Percentiles rank a stretch among this genome's conserved stretches.
These are phyloP conservation scores for Metarhizium robertsii DNA, from an alignment of 2,329 filamentous ascomycete genomes.

Conservation along the genomic window DNA sequence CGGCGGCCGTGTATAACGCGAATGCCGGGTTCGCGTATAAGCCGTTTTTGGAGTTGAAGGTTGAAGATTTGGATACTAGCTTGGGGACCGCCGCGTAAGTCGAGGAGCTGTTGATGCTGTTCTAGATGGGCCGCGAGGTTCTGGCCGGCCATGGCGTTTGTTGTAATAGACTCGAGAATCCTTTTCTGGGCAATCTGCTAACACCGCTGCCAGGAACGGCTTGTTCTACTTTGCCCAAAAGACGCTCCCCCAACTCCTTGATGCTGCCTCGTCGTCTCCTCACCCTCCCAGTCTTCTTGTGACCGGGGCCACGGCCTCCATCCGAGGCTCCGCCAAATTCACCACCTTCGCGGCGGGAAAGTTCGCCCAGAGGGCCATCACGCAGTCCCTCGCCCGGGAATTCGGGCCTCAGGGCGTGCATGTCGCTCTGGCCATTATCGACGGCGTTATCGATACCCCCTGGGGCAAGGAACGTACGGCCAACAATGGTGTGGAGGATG, in stretches of 20 bases:
- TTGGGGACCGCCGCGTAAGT: slow-evolving; percentile 41
- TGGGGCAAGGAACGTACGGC: slow-evolving; percentile 45
- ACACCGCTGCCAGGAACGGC: slow-evolving; percentile 39
- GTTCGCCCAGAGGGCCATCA: slow-evolving; percentile 66
- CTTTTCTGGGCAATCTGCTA: no score
- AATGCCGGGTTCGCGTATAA: slow-evolving; percentile 40
- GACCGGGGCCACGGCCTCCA: slow-evolving; percentile 75
- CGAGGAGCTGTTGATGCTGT: no score
- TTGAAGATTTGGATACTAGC: slow-evolving; percentile 38
- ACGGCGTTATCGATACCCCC: slow-evolving; percentile 78
- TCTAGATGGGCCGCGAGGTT: no score
- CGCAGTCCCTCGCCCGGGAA: slow-evolving; percentile 69
- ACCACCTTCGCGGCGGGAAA: slow-evolving; percentile 69
- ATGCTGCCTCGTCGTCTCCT: slow-evolving; percentile 40
- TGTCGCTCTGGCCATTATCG: slow-evolving; percentile 72
- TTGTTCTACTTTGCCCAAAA: slow-evolving; percentile 70
- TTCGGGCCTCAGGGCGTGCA: slow-evolving; percentile 81
- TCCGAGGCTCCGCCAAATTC: slow-evolving; percentile 63
- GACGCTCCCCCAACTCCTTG: slow-evolving; percentile 60
- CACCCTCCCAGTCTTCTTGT: slow-evolving; percentile 74
- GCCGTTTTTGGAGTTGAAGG: slow-evolving; percentile 48
- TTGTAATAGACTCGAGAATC: no score
- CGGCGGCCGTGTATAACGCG: slow-evolving; percentile 65
- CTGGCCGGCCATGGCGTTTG: no score
- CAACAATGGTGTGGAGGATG: slow-evolving; percentile 38